Conservation (phyloP, 2,329 filamentous ascomycete genomes). For the Capronia coronata region DNA sequence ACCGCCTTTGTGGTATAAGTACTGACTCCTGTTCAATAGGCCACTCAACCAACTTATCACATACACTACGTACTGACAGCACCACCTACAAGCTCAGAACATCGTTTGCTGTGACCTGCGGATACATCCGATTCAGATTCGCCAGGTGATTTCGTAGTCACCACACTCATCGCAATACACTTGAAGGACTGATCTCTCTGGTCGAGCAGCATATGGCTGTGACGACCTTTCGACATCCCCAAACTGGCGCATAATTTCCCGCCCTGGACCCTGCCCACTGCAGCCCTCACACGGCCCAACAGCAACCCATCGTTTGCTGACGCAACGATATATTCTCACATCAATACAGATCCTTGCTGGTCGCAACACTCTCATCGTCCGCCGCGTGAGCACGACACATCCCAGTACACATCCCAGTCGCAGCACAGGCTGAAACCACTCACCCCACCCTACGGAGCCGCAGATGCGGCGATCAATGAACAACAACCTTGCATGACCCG, state of each 20-base stretch:
- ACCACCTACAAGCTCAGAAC: neutral
- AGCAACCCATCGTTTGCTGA: neutral
- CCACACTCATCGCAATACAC: neutral
- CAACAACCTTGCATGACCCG: constrained; percentile 20
- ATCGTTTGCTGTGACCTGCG: neutral
- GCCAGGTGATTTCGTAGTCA: neutral
- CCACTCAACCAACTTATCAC: too few species aligned
- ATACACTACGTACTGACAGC: neutral
- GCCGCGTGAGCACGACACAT: constrained; percentile 7
- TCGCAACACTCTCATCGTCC: constrained; percentile 9
- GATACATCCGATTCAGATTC: neutral
- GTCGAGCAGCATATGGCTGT: constrained; percentile 3
- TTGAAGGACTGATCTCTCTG: neutral
- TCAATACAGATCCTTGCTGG: neutral
- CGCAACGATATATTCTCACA: constrained; percentile 2
- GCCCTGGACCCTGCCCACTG: constrained; percentile 8
- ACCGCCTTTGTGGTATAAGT: neutral
- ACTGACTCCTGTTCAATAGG: neutral
- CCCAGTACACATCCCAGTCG: too few species aligned
- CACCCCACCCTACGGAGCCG: constrained; percentile 21
- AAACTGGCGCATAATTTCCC: constrained; percentile 23
- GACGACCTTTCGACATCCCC: constrained; percentile 10
- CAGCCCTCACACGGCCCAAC: constrained; percentile 7
- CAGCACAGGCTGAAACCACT: constrained; percentile 9
- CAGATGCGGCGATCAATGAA: constrained; percentile 21